Evolutionary conservation across 2,329 filamentous ascomycete genomes (phyloP), one percentile per base, ranked within the genome.

Genomic region (Fusarium agapanthi): DNA sequence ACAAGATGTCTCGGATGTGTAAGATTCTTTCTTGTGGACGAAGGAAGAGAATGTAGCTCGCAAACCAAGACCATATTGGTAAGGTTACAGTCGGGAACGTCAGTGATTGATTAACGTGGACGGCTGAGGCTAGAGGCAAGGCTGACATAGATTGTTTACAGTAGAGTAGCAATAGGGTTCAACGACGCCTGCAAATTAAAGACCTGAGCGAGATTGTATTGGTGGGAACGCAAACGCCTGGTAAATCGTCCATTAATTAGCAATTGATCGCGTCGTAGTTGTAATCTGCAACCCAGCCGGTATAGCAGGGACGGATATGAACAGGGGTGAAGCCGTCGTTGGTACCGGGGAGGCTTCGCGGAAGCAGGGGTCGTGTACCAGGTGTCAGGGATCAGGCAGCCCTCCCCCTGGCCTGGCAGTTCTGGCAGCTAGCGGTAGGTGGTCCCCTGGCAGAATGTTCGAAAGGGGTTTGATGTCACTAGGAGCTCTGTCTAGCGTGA

Each of bases 381-480:
- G 30, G 38, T 61, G 51, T 24, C 72, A 75, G 62, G 69, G 70
- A 62, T 62, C 51, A 50, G 43, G 51, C 28, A 44, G 30, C 48
- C 51, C 20, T 40, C 47, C 44, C 54, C 72, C 64, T 67, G 61
- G 56, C 53, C 51, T 73, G 67, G 67, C 62, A 67, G 56, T 56
- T 73, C 34, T 73, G 62, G 65, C 57, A 69, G 71, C 61, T 64
- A 50, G 54, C 44, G 44, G 62, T 57, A 65, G 38, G 38, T 13
- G 53, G 56, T 61, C 69, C 75, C 67, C 67, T 74, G 51, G 60
- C 59, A 65, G 55, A 61, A 28, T 43, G 37, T 60, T 64, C 47
- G 56, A 66, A 72, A 64, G 74, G 69, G 67, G 65, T 43, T 72
- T 75, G 55, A 69, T 66, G 71, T 61, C 59, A 65, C 75, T 74